Evolutionary conservation across 352 stramenopile species (phyloP).

Genomic region (Pythium vanterpoolii): DNA sequence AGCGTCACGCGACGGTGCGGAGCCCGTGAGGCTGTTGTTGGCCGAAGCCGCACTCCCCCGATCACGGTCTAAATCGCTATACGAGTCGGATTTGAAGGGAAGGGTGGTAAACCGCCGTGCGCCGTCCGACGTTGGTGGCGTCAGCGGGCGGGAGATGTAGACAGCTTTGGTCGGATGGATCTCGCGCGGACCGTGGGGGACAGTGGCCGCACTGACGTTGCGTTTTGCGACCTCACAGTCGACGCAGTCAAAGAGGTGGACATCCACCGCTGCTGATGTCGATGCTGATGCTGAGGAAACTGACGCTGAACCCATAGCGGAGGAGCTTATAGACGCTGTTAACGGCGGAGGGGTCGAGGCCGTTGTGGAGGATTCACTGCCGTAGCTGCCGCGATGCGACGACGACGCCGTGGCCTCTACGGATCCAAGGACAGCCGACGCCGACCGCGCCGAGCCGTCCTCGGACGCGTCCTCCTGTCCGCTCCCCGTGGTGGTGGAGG

Average conservation of each 20-base stretch:
- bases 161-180: constrained; percentile 67
- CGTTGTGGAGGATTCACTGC: constrained; percentile 10
- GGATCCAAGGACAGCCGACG: background rate
- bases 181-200: constrained; percentile 54
- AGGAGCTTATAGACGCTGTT: background rate
- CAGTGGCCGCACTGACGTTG: constrained; percentile 5
- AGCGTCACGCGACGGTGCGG: constrained; percentile 22
- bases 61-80: constrained; percentile 24
- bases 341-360: background rate
- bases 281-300: too few species aligned
- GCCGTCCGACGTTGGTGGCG: constrained; percentile 11
- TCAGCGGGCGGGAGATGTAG: constrained; percentile 56
- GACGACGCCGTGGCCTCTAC: background rate
- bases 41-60: constrained; percentile 22
- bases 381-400: background rate
- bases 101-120: background rate
- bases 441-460: background rate
- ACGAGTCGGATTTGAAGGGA: constrained; percentile 8
- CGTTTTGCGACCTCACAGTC: constrained; percentile 44
- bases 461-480: background rate
- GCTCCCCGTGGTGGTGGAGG: background rate
- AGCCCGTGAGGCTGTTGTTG: constrained; percentile 22
- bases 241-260: constrained; percentile 64
- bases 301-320: too few species aligned
- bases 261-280: too few species aligned